Conservation (phyloP, 2,329 filamentous ascomycete genomes). For the Clonostachys byssicola region DNA sequence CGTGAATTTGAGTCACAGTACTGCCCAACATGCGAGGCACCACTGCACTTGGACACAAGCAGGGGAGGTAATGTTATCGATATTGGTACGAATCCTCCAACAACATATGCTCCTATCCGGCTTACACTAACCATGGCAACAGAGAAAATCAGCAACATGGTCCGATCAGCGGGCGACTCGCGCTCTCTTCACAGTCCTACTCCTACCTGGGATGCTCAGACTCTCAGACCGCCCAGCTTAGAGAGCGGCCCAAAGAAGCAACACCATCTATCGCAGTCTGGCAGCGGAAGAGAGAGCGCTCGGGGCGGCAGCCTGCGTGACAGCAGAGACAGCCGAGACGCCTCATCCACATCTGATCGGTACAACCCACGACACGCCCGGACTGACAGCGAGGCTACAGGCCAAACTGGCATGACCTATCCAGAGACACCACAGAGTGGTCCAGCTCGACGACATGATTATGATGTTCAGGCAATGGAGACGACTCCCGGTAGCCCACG, state of each 20-base stretch:
- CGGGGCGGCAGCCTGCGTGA: conserved; percentile 26
- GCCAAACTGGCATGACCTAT: conserved; percentile 68
- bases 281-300: conserved; percentile 25
- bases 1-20: conserved; percentile 91
- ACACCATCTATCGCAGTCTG: conserved; percentile 18
- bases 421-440: conserved; percentile 69
- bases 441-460: conserved; percentile 76
- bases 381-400: conserved; percentile 75
- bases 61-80: conserved; percentile 89
- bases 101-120: no score
- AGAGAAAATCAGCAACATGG: conserved; percentile 95
- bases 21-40: conserved; percentile 90
- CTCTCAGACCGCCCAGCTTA: conserved; percentile 48
- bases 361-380: conserved; percentile 57
- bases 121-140: conserved; percentile 3
- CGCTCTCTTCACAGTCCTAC: conserved; percentile 48
- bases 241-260: conserved; percentile 30
- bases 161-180: conserved; percentile 71
- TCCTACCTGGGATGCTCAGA: conserved; percentile 66
- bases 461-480: conserved; percentile 95
- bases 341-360: conserved; percentile 32
- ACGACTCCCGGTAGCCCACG: conserved; percentile 74
- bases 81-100: conserved; percentile 57
- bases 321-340: conserved; percentile 45
- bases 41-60: conserved; percentile 86